Evolutionary conservation across 345 rosid genomes (phyloP), one percentile per base, ranked within the genome.

Genomic region (Ricinus communis): DNA sequence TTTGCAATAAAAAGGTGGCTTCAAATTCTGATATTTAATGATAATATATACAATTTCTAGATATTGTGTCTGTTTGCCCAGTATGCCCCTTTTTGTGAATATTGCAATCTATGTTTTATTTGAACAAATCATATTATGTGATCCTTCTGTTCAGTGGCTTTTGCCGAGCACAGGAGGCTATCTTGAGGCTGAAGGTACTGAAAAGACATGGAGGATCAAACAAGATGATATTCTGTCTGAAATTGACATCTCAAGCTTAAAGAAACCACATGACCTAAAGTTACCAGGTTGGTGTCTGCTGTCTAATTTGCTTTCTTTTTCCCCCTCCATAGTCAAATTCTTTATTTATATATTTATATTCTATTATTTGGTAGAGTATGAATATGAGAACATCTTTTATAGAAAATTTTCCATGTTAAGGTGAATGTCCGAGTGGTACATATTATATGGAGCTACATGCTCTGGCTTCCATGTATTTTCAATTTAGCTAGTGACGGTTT

Each of bases 101-200:
- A 4, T 24, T 74, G 28, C 19, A 27, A 36, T 65, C 21, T 8
- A 15, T 36, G 13, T 69, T 13, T 67, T 3, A 36, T 53, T 46
- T 25, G 19, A 15, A 47, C 65, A 5, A 51, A 51, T 49, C 40
- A 28, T 69, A 40, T 40, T 46, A 53, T 58, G 15, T 58, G 70
- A 53, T 69, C 31, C 49, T 80, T 74, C 49, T 62, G 46, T 74
- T 64, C 75, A 96, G 98, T 93, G 97, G 97, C 97, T 93, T 74
- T 58, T 85, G 79, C 96, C 99, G 0, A 90, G 84, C 71, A 84
- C 83, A 67, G 93, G 91, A 72, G 94, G 97, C 4, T 91, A 80
- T 83, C 80, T 96, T 78, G 99, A 88, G 86, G 71, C 91, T 13
- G 98, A 96, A 21, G 97, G 96, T 71, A 62, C 89, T 67, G 98